Conservation (phyloP, 2,329 filamentous ascomycete species). For the Bipolaris victoriae region DNA sequence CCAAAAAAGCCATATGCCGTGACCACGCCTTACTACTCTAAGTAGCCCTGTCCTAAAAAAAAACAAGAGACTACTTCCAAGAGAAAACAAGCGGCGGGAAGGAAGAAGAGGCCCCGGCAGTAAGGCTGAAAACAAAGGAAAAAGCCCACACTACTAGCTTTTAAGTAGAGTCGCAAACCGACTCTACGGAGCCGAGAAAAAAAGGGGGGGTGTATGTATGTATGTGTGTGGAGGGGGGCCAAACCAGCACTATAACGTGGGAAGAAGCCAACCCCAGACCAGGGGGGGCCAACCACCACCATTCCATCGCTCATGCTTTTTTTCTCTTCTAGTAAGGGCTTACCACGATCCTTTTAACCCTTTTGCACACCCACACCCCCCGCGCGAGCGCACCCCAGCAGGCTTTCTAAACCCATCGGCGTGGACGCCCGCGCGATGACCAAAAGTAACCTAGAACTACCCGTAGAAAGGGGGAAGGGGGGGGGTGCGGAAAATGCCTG, state of each 20-base stretch:
- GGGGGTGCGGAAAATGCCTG: too few relatives aligned
- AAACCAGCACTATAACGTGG: constrained; percentile 17
- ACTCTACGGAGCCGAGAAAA: constrained; percentile 22
- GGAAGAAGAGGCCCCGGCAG: not conserved
- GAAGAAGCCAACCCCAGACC: constrained; percentile 13
- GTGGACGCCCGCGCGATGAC: not conserved
- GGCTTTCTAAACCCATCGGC: not conserved
- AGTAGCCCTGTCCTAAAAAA: constrained; percentile 6
- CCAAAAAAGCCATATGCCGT: constrained; percentile 20
- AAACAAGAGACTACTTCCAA: not conserved
- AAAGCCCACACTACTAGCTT: constrained; percentile 1
- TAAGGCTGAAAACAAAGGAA: constrained; percentile 19
- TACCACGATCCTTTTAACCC: too few relatives aligned
- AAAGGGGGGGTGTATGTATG: too few relatives aligned
- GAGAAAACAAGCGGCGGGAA: not conserved
- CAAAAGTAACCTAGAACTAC: constrained; percentile 11
- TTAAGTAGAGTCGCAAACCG: constrained; percentile 6
- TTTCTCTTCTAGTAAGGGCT: too few relatives aligned
- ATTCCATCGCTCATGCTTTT: not conserved
- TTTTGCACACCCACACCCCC: not conserved
- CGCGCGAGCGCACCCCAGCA: not conserved
- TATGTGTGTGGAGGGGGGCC: not conserved
- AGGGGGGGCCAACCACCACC: constrained; percentile 6
- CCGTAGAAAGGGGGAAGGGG: not conserved
- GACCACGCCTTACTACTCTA: constrained; percentile 15